Evolutionary conservation across 352 stramenopile genomes (phyloP).

Genomic region (Globisporangium nodosum): DNA sequence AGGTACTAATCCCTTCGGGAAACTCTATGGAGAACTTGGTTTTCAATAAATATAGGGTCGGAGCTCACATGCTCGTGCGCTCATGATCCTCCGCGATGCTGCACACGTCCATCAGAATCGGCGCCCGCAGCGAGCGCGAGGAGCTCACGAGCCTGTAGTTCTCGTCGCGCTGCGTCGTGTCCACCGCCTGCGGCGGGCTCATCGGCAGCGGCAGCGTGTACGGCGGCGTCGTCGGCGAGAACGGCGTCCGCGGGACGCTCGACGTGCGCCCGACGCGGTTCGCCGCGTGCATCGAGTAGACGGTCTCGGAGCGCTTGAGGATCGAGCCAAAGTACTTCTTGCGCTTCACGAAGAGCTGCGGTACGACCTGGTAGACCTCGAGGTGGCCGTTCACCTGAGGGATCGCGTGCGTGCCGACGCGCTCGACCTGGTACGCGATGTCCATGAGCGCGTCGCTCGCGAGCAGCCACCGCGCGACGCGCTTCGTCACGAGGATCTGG

Average conservation of each 20-base stretch:
- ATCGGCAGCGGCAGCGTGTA: background rate
- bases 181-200: background rate
- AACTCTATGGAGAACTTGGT: no score
- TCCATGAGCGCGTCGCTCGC: slow-evolving; percentile 18
- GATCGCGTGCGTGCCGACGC: slow-evolving; percentile 12
- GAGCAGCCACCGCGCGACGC: slow-evolving; percentile 44
- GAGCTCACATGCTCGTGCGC: background rate
- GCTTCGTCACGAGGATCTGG: slow-evolving; percentile 64
- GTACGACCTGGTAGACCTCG: slow-evolving; percentile 39
- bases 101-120: background rate
- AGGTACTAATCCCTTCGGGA: no score
- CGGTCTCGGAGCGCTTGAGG: slow-evolving; percentile 11
- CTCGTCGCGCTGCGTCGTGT: background rate
- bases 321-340: slow-evolving; percentile 17
- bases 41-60: background rate
- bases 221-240: background rate
- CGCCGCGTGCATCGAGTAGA: slow-evolving; percentile 8
- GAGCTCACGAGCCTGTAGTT: slow-evolving; percentile 3
- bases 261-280: background rate
- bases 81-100: background rate
- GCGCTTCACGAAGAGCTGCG: slow-evolving; percentile 14
- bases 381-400: slow-evolving; percentile 33
- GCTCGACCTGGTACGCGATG: slow-evolving; percentile 2
- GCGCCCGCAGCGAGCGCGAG: background rate
- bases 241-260: background rate